A percentile compares a stretch with the other conserved stretches of the same genome.
phyloP scores from a whole-genome alignment of 2,329 filamentous ascomycete genomes.

The Amylocarpus encephaloides region DNA sequence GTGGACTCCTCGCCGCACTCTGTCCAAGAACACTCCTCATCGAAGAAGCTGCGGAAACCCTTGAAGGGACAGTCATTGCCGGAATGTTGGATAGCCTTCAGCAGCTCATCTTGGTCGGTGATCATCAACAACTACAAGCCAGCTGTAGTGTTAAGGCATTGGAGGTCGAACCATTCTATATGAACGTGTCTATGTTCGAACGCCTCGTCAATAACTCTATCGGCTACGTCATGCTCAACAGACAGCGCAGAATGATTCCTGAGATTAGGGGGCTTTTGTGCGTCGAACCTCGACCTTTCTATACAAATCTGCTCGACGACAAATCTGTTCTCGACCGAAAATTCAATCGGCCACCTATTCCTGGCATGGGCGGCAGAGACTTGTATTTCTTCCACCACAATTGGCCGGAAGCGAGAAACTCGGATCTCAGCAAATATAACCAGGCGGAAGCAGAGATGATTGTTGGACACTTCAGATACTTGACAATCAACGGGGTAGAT shows the following conservation, averaged over 20 bases:
- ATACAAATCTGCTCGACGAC: constrained; percentile 52
- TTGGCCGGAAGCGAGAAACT: constrained; percentile 59
- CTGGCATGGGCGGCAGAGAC: constrained; percentile 56
- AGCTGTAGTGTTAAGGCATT: constrained; percentile 50
- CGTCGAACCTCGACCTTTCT: constrained; percentile 45
- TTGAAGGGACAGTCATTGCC: constrained; percentile 49
- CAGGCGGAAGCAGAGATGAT: constrained; percentile 70
- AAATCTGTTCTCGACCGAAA: constrained; percentile 46
- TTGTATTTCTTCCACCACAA: constrained; percentile 58
- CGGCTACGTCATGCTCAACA: constrained; percentile 49
- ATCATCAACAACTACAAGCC: constrained; percentile 62
- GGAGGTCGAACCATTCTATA: constrained; percentile 48
- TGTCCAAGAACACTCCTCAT: constrained; percentile 57
- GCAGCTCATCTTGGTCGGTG: constrained; percentile 62
- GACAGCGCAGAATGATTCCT: constrained; percentile 64
- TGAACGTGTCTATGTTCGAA: constrained; percentile 64
- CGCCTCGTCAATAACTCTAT: constrained; percentile 52
- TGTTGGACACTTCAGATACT: constrained; percentile 62
- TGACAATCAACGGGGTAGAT: constrained; percentile 59
- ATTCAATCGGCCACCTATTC: constrained; percentile 44
- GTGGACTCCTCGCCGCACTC: constrained; percentile 52
- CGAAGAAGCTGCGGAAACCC: constrained; percentile 61
- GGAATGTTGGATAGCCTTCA: constrained; percentile 56
- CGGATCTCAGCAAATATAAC: constrained; percentile 63
- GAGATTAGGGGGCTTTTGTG: constrained; percentile 55